phyloP scores from a whole-genome alignment of 2,329 filamentous ascomycete genomes.

The Colletotrichum siamense region DNA sequence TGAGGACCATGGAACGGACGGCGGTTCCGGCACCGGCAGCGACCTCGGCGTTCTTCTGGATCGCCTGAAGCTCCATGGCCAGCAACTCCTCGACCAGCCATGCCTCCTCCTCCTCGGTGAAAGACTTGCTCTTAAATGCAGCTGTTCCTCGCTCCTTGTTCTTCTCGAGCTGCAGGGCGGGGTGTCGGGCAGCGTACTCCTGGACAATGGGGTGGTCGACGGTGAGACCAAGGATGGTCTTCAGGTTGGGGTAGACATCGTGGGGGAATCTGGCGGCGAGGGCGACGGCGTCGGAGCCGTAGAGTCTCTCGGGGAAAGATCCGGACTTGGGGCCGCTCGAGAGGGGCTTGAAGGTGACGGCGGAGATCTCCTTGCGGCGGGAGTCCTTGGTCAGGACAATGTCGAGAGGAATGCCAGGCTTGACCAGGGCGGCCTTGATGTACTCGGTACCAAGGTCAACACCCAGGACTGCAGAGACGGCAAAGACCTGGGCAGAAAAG shows the following conservation, averaged over 20 bases:
- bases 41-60: slow-evolving; percentile 85
- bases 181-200: slow-evolving; percentile 78
- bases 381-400: slow-evolving; percentile 98
- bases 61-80: slow-evolving; percentile 94
- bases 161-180: slow-evolving; percentile 73
- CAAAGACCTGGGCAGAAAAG: slow-evolving; percentile 55
- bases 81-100: slow-evolving; percentile 91
- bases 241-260: slow-evolving; percentile 95
- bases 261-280: slow-evolving; percentile 86
- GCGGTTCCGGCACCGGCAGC: slow-evolving; percentile 77
- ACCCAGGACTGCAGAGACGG: slow-evolving; percentile 79
- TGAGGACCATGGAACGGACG: slow-evolving; percentile 85
- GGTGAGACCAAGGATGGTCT: slow-evolving; percentile 82
- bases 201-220: slow-evolving; percentile 65
- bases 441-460: slow-evolving; percentile 96
- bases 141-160: slow-evolving; percentile 70
- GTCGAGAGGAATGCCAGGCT: slow-evolving; percentile 95
- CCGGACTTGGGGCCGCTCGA: slow-evolving; percentile 66
- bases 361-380: slow-evolving; percentile 90
- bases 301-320: slow-evolving; percentile 84
- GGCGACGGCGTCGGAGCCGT: slow-evolving; percentile 90
- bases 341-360: slow-evolving; percentile 92
- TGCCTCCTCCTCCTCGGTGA: slow-evolving; percentile 63
- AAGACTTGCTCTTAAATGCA: slow-evolving; percentile 80
- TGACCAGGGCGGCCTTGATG: slow-evolving; percentile 94